phyloP scores from a whole-genome alignment of 2,329 filamentous ascomycete genomes.

The Fusarium torreyae region DNA sequence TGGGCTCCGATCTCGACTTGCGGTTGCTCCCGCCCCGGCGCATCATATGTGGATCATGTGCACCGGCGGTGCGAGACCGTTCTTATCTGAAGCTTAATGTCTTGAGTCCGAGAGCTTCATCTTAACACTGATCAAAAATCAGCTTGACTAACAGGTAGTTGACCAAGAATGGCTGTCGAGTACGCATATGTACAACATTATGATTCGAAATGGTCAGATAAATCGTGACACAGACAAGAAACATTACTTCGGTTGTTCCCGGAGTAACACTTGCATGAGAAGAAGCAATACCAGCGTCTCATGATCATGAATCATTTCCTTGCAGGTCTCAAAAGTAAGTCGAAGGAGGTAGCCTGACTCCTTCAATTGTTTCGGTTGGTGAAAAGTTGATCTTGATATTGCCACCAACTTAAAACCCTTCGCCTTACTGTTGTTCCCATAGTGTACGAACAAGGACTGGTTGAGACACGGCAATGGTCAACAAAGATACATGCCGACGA shows the following conservation, averaged over 20 bases:
- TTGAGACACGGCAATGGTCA: neutral
- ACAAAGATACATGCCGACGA: neutral
- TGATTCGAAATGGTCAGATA: neutral
- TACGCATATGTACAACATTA: neutral
- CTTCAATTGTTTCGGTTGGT: slow-evolving; percentile 8
- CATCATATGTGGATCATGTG: slow-evolving; percentile 24
- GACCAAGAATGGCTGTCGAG: neutral
- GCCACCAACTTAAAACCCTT: slow-evolving; percentile 2
- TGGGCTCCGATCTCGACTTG: slow-evolving; percentile 4
- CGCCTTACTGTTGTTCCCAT: slow-evolving; percentile 1
- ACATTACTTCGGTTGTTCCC: slow-evolving; percentile 24
- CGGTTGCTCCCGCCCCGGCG: slow-evolving; percentile 1
- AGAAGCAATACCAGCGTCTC: slow-evolving; percentile 13
- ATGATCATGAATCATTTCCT: neutral
- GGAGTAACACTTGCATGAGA: slow-evolving; percentile 10
- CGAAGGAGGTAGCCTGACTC: neutral
- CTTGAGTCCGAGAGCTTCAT: neutral
- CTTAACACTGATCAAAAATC: too few species aligned
- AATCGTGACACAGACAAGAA: slow-evolving; percentile 3
- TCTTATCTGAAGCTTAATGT: neutral
- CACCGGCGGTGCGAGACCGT: slow-evolving; percentile 5
- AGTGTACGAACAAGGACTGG: neutral
- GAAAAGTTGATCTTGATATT: slow-evolving; percentile 3
- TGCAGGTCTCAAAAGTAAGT: slow-evolving; percentile 1
- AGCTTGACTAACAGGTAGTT: neutral